Base-by-base conservation (phyloP, 371 early-diverging fungal species). In the Mortierella sp. region DNA sequence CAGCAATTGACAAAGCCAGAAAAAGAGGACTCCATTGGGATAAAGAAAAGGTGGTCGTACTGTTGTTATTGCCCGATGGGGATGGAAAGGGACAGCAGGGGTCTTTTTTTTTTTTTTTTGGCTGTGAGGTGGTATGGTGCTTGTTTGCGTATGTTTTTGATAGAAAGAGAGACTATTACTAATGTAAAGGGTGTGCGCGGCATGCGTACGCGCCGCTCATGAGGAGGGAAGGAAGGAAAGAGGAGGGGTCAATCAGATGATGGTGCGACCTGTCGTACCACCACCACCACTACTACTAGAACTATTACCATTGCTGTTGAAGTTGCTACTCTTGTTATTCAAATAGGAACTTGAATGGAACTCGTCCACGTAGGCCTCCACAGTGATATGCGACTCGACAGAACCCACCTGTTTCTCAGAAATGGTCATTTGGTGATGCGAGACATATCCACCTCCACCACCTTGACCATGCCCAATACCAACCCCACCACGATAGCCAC, bases 331-430 rank as follows among this genome's bases (percentile, higher is more conserved):
- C n/a, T 72, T 52, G 54, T 63, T 38, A 2, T 65, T 65, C 21
- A 38, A 0, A 8, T 45, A 71, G 16, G 68, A 19, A 48, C 44
- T 34, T 8, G 79, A 71, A 65, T 81, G 78, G 48, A 78, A 82
- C 57, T 84, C 80, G 31, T 84, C 84, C 8, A 84, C 84, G 70
- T 84, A 84, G 1, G 80, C 74, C 77, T 84, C 84, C 28, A 84
- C 80, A 0, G 84, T 75, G 10, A 84, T 55, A 31, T 84, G 84
- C 26, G 84, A 80, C 52, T 84, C 84, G 24, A 80, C 13, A 0
- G 84, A 78, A 1, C 71, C 80, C 16, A 80, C 73, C 44, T 83
- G 84, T 42, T 80, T 84, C 26, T 80, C 84, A 14, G 75, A 72
- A n/a, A n/a, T n/a, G 9, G 70, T 31, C 26, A 63, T 42, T 65